Evolutionary conservation across 2,329 filamentous ascomycete genomes (phyloP).

Genomic region (Orbilia javanica): DNA sequence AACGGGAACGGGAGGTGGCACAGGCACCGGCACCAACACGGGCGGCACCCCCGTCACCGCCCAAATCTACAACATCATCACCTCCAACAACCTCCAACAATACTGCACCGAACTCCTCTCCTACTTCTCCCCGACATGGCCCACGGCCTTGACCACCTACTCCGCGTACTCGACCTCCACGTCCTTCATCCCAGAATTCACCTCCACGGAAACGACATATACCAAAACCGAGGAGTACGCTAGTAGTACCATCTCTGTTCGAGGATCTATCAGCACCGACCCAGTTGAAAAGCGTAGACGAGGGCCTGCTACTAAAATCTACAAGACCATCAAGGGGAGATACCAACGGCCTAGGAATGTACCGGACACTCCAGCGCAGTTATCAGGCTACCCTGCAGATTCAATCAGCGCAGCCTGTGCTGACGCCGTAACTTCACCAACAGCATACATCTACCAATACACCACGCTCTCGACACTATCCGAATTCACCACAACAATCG

Average conservation of each 20-base stretch:
- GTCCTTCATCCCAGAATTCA: neutral
- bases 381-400: neutral
- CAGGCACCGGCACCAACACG: neutral
- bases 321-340: neutral
- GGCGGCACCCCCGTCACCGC: neutral
- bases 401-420: neutral
- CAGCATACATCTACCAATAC: neutral
- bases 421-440: neutral
- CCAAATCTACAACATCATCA: conserved; percentile 5
- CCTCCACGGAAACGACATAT: neutral
- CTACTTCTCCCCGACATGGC: neutral
- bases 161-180: neutral
- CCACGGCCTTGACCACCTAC: neutral
- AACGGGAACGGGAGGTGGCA: neutral
- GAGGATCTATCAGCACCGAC: neutral
- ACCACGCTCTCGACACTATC: neutral
- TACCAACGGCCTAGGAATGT: neutral
- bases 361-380: neutral
- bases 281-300: neutral
- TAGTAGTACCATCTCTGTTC: neutral
- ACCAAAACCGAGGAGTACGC: neutral
- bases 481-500: neutral
- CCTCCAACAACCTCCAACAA: conserved; percentile 1
- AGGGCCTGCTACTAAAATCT: neutral
- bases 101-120: conserved; percentile 16